A percentile compares a stretch with the other conserved stretches of the same genome.
phyloP scores from a whole-genome alignment of 2,329 filamentous ascomycete species.

The Ceratocystiopsis minuta region DNA sequence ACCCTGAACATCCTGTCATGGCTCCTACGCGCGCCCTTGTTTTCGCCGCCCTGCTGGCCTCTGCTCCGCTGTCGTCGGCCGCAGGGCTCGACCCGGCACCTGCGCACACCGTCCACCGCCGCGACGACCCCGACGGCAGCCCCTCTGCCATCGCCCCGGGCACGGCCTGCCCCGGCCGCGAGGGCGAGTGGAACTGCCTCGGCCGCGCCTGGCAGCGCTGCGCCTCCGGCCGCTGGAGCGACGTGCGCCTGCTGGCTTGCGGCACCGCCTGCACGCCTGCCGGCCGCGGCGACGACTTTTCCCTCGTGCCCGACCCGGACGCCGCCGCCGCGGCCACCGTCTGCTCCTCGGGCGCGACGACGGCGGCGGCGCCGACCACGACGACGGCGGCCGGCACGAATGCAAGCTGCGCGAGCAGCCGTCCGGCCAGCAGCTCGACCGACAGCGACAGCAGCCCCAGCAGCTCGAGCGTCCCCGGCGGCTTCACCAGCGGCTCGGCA shows the following conservation, averaged over 20 bases:
- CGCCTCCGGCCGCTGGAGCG: constrained; percentile 28
- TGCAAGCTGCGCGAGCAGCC: not conserved
- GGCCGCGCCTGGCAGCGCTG: constrained; percentile 30
- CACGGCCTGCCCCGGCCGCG: constrained; percentile 20
- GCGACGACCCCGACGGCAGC: not conserved
- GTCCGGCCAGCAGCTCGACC: no score
- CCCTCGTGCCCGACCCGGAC: constrained; percentile 1
- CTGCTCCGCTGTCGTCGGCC: not conserved
- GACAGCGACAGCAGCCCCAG: not conserved
- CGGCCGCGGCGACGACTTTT: constrained; percentile 23
- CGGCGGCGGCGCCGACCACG: not conserved
- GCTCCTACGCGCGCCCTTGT: no score
- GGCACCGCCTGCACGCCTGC: constrained; percentile 28
- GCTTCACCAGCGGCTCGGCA: not conserved
- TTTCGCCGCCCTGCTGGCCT: not conserved
- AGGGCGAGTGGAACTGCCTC: constrained; percentile 40
- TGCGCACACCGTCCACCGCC: no score
- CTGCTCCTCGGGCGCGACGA: not conserved
- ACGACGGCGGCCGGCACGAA: no score
- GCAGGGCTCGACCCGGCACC: no score
- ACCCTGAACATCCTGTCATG: no score
- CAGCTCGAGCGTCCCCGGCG: not conserved
- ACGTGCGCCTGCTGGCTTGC: constrained; percentile 22
- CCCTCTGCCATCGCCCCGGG: constrained; percentile 11
- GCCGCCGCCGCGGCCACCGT: not conserved